Evolutionary conservation across 306 rosid species (phyloP).

Genomic region (Mimosa bimucronata): DNA sequence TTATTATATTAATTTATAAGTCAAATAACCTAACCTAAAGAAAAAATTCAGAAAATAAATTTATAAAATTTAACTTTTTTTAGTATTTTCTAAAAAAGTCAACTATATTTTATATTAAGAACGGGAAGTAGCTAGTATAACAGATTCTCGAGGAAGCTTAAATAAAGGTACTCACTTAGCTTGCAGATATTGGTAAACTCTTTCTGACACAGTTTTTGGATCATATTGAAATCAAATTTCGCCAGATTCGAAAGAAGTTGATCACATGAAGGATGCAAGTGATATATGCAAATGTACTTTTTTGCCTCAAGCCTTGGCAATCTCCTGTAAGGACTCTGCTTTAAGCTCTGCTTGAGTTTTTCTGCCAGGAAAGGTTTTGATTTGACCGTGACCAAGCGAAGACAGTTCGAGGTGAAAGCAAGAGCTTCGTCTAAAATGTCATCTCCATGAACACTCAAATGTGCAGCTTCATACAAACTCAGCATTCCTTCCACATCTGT

Average conservation of each 20-base stretch:
- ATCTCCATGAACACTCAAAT: slow-evolving; percentile 45
- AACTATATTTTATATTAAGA: too few relatives aligned
- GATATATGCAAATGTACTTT: slow-evolving; percentile 41
- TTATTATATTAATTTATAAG: too few relatives aligned
- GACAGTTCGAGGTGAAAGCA: slow-evolving; percentile 25
- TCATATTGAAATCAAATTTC: slow-evolving; percentile 51
- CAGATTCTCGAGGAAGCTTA: too few relatives aligned
- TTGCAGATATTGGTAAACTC: too few relatives aligned
- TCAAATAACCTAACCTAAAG: too few relatives aligned
- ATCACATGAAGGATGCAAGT: slow-evolving; percentile 42
- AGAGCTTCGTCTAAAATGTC: slow-evolving; percentile 51
- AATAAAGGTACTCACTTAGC: too few relatives aligned
- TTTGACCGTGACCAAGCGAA: neutral
- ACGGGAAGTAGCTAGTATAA: too few relatives aligned
- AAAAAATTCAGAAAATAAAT: too few relatives aligned
- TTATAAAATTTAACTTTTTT: too few relatives aligned
- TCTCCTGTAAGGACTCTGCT: slow-evolving; percentile 40
- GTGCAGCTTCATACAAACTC: slow-evolving; percentile 53
- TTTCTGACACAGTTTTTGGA: slow-evolving; percentile 50
- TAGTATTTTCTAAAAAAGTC: too few relatives aligned
- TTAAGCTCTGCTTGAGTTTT: slow-evolving; percentile 41
- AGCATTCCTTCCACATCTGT: slow-evolving; percentile 39
- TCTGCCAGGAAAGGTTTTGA: slow-evolving; percentile 26
- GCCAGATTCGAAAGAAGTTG: slow-evolving; percentile 41
- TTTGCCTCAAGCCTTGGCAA: slow-evolving; percentile 45